These are phyloP conservation scores for Scutellaria baicalensis DNA, from an alignment of 257 asterid genomes.

Conservation along the genomic window DNA sequence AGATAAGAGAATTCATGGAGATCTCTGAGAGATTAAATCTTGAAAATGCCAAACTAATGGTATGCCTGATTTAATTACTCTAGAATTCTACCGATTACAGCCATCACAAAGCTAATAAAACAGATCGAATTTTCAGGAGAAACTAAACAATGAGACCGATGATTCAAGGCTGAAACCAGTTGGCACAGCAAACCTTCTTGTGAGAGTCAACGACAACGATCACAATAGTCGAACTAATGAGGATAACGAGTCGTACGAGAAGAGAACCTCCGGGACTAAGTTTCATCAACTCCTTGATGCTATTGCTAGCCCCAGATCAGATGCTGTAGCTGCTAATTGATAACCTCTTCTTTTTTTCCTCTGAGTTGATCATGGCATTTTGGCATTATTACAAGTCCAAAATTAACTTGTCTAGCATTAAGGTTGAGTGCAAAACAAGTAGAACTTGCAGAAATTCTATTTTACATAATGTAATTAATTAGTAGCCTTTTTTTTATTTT, in stretches of 20 bases:
- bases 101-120: not conserved
- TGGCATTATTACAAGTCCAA: slow-evolving; percentile 54
- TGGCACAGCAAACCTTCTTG: slow-evolving; percentile 67
- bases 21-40: slow-evolving; percentile 55
- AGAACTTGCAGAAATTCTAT: slow-evolving; percentile 5
- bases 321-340: slow-evolving; percentile 85
- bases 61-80: slow-evolving; percentile 13
- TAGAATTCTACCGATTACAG: not conserved
- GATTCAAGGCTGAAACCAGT: slow-evolving; percentile 42
- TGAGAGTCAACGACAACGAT: slow-evolving; percentile 56
- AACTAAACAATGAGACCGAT: slow-evolving; percentile 35
- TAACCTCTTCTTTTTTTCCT: not conserved
- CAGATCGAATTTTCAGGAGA: slow-evolving; percentile 41
- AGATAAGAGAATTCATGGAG: slow-evolving; percentile 46
- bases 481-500: too few relatives aligned
- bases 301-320: slow-evolving; percentile 41
- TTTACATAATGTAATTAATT: not conserved
- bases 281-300: slow-evolving; percentile 70
- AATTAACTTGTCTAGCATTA: slow-evolving; percentile 41
- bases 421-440: slow-evolving; percentile 24
- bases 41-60: slow-evolving; percentile 62
- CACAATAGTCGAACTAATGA: slow-evolving; percentile 24
- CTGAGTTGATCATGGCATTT: slow-evolving; percentile 28
- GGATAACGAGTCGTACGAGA: slow-evolving; percentile 39
- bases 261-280: slow-evolving; percentile 38